Evolutionary conservation across 2,329 filamentous ascomycete species (phyloP).

Genomic region (Celoporthe dispersa): DNA sequence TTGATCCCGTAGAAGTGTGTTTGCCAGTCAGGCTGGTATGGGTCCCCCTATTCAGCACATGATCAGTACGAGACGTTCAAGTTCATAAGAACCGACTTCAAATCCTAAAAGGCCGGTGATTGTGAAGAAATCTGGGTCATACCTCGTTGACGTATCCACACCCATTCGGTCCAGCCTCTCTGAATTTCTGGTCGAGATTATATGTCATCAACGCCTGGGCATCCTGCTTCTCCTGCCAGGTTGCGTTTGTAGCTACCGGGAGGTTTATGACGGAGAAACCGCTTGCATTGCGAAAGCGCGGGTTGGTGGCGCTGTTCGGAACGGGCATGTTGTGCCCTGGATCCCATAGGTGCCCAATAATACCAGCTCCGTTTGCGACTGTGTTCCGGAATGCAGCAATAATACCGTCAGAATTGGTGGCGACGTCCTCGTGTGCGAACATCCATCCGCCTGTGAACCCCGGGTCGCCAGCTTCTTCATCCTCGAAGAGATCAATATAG

Average conservation of each 20-base stretch:
- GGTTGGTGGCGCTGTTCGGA: slow-evolving; percentile 46
- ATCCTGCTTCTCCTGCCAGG: slow-evolving; percentile 47
- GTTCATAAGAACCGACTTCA: not conserved
- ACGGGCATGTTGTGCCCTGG: slow-evolving; percentile 41
- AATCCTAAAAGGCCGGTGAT: not conserved
- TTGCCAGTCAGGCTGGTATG: slow-evolving; percentile 34
- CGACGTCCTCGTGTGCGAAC: slow-evolving; percentile 42
- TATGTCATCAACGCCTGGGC: slow-evolving; percentile 46
- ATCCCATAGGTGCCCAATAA: slow-evolving; percentile 46
- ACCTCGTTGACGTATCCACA: slow-evolving; percentile 53
- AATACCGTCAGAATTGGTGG: slow-evolving; percentile 41
- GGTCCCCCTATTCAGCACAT: slow-evolving; percentile 37
- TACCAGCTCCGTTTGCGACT: slow-evolving; percentile 32
- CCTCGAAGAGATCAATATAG: slow-evolving; percentile 44
- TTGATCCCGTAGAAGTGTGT: slow-evolving; percentile 14
- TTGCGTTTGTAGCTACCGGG: slow-evolving; percentile 42
- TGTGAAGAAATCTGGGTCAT: slow-evolving; percentile 2
- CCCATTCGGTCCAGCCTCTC: slow-evolving; percentile 42
- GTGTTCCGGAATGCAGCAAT: slow-evolving; percentile 39
- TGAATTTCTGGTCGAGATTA: slow-evolving; percentile 42
- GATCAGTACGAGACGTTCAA: not conserved
- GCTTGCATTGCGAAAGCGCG: slow-evolving; percentile 42
- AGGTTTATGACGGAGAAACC: slow-evolving; percentile 43
- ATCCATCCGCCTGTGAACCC: slow-evolving; percentile 45
- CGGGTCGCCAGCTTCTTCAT: slow-evolving; percentile 40